Conservation (phyloP, 2,329 filamentous ascomycete species). For the Pyricularia sp. region DNA sequence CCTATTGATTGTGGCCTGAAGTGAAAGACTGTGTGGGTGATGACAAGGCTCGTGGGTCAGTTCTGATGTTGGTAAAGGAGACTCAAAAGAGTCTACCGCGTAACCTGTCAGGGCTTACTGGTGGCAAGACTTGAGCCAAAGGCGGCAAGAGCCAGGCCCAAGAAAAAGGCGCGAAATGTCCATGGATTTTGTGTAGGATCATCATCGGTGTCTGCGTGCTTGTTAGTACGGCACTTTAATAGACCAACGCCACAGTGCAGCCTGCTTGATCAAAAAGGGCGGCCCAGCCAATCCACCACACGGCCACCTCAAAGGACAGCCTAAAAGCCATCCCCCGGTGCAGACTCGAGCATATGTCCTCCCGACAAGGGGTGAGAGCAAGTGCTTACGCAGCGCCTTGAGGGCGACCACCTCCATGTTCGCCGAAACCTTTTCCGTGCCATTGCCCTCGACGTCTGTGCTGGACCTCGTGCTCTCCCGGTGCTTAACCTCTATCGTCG, state of each 20-base stretch:
- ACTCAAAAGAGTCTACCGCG: background rate
- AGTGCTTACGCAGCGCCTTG: constrained; percentile 10
- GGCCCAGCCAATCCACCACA: too few species aligned
- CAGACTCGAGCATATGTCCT: background rate
- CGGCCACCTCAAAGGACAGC: too few species aligned
- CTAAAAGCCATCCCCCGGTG: background rate
- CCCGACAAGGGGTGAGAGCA: background rate
- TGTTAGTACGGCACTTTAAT: background rate
- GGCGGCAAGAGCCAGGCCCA: constrained; percentile 6
- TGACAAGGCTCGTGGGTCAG: background rate
- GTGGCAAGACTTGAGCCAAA: background rate
- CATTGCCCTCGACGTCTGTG: constrained; percentile 4
- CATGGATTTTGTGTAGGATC: constrained; percentile 13
- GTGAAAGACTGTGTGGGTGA: constrained; percentile 22
- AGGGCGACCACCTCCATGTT: constrained; percentile 10
- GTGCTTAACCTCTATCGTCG: background rate
- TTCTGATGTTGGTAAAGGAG: background rate
- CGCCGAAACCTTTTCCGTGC: constrained; percentile 1
- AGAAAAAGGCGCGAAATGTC: constrained; percentile 12
- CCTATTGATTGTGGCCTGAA: constrained; percentile 36
- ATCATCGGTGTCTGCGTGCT: constrained; percentile 8
- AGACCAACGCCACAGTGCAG: background rate
- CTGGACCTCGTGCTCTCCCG: background rate
- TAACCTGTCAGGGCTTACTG: background rate
- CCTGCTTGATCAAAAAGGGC: too few species aligned